Conservation (phyloP, 108 stramenopile species). For the Pseudonitzschia pungens region DNA sequence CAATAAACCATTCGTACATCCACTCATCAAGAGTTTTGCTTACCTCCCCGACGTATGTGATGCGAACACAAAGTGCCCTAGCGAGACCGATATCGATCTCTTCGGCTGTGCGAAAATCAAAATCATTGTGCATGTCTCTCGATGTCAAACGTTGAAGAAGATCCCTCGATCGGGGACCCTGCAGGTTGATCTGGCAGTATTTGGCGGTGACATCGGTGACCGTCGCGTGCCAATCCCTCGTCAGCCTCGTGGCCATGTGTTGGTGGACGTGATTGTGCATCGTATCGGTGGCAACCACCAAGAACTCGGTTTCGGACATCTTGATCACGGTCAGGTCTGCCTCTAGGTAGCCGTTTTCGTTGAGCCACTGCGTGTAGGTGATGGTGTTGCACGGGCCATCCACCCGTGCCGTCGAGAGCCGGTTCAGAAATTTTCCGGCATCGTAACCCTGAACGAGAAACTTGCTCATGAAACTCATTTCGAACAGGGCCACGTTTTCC, state of each 20-base stretch:
- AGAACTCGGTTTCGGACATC: slow-evolving; percentile 49
- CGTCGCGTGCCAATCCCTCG: slow-evolving; percentile 28
- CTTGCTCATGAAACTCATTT: slow-evolving; percentile 88
- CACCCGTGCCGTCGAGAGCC: slow-evolving; percentile 69
- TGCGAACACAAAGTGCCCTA: slow-evolving; percentile 44
- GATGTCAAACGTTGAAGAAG: slow-evolving; percentile 54
- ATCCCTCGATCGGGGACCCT: slow-evolving; percentile 66
- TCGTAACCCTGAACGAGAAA: slow-evolving; percentile 64
- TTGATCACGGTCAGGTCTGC: slow-evolving; percentile 80
- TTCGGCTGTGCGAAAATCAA: slow-evolving; percentile 53
- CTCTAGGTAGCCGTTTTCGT: slow-evolving; percentile 57
- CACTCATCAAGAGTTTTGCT: background rate
- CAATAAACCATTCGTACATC: background rate
- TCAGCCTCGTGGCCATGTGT: slow-evolving; percentile 47
- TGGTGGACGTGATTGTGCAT: slow-evolving; percentile 67
- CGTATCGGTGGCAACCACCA: slow-evolving; percentile 79
- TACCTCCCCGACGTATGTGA: slow-evolving; percentile 83
- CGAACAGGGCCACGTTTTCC: slow-evolving; percentile 63
- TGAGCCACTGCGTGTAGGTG: slow-evolving; percentile 79
- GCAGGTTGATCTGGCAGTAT: slow-evolving; percentile 68
- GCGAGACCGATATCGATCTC: slow-evolving; percentile 63
- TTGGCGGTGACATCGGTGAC: slow-evolving; percentile 61
- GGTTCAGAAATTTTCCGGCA: slow-evolving; percentile 63
- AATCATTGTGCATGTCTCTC: slow-evolving; percentile 37
- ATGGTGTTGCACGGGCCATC: slow-evolving; percentile 44